phyloP scores from a whole-genome alignment of 352 stramenopile genomes.

The Thalassiosira ordinaria region DNA sequence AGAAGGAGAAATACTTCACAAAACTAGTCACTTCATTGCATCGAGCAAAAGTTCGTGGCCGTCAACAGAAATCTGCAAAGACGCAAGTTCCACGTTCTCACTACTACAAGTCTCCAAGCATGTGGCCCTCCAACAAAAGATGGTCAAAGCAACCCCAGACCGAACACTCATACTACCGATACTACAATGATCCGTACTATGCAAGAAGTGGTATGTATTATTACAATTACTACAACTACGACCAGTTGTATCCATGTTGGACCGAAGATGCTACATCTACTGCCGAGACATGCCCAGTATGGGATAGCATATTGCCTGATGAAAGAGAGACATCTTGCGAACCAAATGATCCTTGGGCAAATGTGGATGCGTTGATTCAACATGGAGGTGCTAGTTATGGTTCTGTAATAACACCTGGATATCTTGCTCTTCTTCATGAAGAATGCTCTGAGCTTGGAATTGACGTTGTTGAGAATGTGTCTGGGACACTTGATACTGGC shows the following conservation, averaged over 20 bases:
- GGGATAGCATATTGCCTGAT: not conserved
- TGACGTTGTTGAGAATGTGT: slow-evolving; percentile 21
- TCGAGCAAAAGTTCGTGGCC: slow-evolving; percentile 24
- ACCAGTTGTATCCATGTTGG: not conserved
- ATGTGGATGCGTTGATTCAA: slow-evolving; percentile 12
- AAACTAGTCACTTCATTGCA: slow-evolving; percentile 29
- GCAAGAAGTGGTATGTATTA: slow-evolving; percentile 12
- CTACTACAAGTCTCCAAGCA: slow-evolving; percentile 27
- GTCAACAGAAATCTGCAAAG: slow-evolving; percentile 36
- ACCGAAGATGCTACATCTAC: not conserved
- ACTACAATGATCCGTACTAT: slow-evolving; percentile 34
- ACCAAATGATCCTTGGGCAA: slow-evolving; percentile 11
- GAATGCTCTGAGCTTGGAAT: slow-evolving; percentile 29
- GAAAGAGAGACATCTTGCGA: not conserved
- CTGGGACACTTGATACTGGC: slow-evolving; percentile 27
- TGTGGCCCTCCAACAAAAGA: slow-evolving; percentile 22
- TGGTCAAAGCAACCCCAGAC: not conserved
- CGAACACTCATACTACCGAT: slow-evolving; percentile 23
- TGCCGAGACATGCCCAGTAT: not conserved
- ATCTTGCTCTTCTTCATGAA: slow-evolving; percentile 22
- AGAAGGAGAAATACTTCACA: slow-evolving; percentile 26
- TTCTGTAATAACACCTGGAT: not conserved
- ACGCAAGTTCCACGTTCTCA: slow-evolving; percentile 21
- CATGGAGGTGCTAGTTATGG: not conserved
- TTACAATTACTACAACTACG: slow-evolving; percentile 24